Base-by-base conservation (phyloP, 179 eudicot species). In the Sideroxylon spinosum region DNA sequence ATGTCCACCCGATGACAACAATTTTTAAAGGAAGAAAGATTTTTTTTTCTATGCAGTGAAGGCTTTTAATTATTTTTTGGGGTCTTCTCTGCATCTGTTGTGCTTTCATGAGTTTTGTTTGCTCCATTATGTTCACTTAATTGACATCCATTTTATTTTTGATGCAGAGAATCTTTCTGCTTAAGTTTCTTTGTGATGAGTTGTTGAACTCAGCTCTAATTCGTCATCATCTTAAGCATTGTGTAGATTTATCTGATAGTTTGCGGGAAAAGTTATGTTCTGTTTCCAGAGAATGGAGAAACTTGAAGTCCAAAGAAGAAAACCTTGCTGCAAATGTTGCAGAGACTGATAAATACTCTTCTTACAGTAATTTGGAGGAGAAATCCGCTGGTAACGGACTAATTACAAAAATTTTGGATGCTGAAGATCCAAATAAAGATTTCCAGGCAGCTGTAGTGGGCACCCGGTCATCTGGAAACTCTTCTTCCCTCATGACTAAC, bases 101-200 rank as follows among this genome's bases (percentile, higher is more conserved):
- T 55, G 48, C 74, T 32, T 52, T 2, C 63, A 37, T 29, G n/a
- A 4, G 56, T 9, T 9, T 25, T 11, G 52, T n/a, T 23, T 77
- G 52, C 25, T 67, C 57, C 60, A 57, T 56, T 73, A 55, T n/a
- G 9, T 57, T 57, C 49, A n/a, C 25, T 48, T 72, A 49, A 68
- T 37, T 37, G 22, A 67, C 50, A 48, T 79, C 16, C 9, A 49
- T 74, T 78, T 52, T 11, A 4, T 71, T 67, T 71, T 77, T 71
- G 60, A 49, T 84, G 84, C 91, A 91, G 97, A 87, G 90, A 81
- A 79, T 80, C 37, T 78, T 66, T 16, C 79, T 92, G 65, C 89
- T 92, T 57, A 92, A 88, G 76, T 81, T 85, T 85, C 76, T 92
- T 46, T 87, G 86, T 73, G 94, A 90, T 53, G 94, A 89, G 81